Evolutionary conservation across 352 stramenopile genomes (phyloP).

Genomic region (Pythium plurisporium): DNA sequence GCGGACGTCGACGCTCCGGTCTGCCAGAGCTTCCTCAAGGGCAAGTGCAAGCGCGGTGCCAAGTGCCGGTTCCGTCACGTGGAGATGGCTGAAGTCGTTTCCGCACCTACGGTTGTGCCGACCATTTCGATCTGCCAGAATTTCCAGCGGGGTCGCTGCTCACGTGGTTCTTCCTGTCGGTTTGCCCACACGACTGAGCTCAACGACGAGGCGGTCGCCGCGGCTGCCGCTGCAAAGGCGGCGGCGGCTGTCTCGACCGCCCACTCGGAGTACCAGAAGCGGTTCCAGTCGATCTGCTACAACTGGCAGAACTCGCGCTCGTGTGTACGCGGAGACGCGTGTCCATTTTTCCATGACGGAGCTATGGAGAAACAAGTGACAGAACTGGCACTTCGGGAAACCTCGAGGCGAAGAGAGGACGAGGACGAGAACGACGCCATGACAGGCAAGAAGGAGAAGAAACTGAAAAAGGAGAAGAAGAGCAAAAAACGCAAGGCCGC

Average conservation of each 20-base stretch:
- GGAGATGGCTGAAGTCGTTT: background rate
- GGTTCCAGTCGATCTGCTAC: conserved; percentile 35
- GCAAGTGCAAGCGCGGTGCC: conserved; percentile 32
- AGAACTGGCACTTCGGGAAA: background rate
- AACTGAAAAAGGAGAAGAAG: conserved; percentile 19
- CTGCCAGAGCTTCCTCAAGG: conserved; percentile 29
- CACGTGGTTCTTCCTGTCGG: conserved; percentile 23
- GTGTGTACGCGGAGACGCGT: conserved; percentile 25
- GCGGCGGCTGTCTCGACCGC: conserved; percentile 8
- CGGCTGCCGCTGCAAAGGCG: background rate
- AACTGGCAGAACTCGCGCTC: conserved; percentile 30
- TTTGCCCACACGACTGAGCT: conserved; percentile 23
- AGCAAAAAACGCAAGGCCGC: conserved; percentile 8
- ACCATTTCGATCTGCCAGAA: conserved; percentile 27
- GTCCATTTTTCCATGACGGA: conserved; percentile 28
- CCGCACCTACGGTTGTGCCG: conserved; percentile 7
- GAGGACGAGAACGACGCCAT: conserved; percentile 3
- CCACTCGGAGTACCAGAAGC: conserved; percentile 33
- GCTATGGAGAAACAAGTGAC: no score
- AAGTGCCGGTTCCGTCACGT: conserved; percentile 28
- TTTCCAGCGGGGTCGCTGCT: conserved; percentile 24
- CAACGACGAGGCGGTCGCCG: background rate
- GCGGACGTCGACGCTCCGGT: conserved; percentile 16
- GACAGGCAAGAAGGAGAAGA: conserved; percentile 6
- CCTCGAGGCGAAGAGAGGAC: background rate